These are phyloP conservation scores for Hordeum marinum DNA, from an alignment of 176 grass and related monocot genomes.

Conservation along the genomic window DNA sequence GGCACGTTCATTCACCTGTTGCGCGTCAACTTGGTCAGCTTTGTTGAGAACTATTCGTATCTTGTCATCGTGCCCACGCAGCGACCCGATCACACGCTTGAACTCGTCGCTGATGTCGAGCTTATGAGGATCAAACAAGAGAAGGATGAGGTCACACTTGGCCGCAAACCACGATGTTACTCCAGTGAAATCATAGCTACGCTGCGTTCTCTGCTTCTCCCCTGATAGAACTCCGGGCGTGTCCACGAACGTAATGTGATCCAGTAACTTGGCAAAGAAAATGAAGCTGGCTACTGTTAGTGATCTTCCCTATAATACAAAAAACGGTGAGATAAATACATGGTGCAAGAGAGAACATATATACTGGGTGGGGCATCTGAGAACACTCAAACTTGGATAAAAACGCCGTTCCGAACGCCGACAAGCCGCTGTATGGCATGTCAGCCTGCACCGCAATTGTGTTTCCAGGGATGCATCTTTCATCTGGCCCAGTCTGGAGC, in stretches of 20 bases:
- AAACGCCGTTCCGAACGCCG: slow-evolving; percentile 73
- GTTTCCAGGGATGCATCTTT: slow-evolving; percentile 85
- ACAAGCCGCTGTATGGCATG: slow-evolving; percentile 78
- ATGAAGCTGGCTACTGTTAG: not conserved
- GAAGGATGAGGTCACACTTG: slow-evolving; percentile 72
- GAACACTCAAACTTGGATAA: slow-evolving; percentile 87
- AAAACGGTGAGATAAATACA: not conserved
- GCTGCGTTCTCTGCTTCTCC: slow-evolving; percentile 66
- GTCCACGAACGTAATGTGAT: slow-evolving; percentile 83
- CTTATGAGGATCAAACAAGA: slow-evolving; percentile 73
- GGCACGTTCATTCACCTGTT: slow-evolving; percentile 48
- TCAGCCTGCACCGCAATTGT: slow-evolving; percentile 82
- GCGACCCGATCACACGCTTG: slow-evolving; percentile 62
- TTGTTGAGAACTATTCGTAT: slow-evolving; percentile 77
- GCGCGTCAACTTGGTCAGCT: slow-evolving; percentile 75
- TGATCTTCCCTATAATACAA: too few species aligned
- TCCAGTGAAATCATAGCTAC: slow-evolving; percentile 73
- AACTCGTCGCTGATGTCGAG: slow-evolving; percentile 79
- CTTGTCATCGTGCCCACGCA: slow-evolving; percentile 72
- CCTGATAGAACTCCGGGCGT: slow-evolving; percentile 79
- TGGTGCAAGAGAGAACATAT: slow-evolving; percentile 7
- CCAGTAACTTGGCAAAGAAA: slow-evolving; percentile 49
- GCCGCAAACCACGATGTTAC: slow-evolving; percentile 78
- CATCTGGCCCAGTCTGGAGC: slow-evolving; percentile 69
- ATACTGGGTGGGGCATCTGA: slow-evolving; percentile 86